Evolutionary conservation across 495 filamentous ascomycete species (phyloP), one percentile per base, ranked within the genome.

Genomic region (Eremomyces bilateralis): DNA sequence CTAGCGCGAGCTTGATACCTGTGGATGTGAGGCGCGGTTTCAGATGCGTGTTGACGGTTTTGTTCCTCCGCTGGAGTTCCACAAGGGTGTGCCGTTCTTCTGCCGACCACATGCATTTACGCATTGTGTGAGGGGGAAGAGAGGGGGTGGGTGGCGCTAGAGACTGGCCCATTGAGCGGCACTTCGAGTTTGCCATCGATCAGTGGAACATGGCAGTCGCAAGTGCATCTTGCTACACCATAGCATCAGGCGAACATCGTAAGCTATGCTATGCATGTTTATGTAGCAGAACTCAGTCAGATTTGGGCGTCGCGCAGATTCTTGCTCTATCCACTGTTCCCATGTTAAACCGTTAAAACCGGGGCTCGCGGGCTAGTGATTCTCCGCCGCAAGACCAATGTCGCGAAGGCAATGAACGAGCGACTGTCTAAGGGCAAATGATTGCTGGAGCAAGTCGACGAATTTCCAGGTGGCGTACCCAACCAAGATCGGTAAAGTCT

Each of bases 211-310:
- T 1, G 75, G 75, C 5, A 78, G 54, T 31, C 62, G 62, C 3
- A 77, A 49, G 1, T 67, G 59, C 6, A 78, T 46, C 36, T 80
- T 72, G 1, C 69, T 68, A 1, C 67, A 73, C 4, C 75, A 47
- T 1, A 80, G 57, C 15, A 63, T 37, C 10, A 66, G 67, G 1
- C 62, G 57, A 36, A 61, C 67, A 37, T 71, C 65, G 45, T 67
- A 72, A 1, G 62, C 60, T 18, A 70, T 64, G 42, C 59, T 65
- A 36, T 65, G 63, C 4, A 72, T 48, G 41, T 71, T 69, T 31
- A 69, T 65, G 50, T 69, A 72, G 40, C 60, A 65, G 40, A 63
- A 70, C 2, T 60, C 57, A 18, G 68, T 59, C n/a, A 63, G 62
- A 34, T 67, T 71, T 0, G 66, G 70, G 10, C 67, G 55, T 18